phyloP scores from a whole-genome alignment of 208 protist species.

The Leptomonas pyrrhocoris region DNA sequence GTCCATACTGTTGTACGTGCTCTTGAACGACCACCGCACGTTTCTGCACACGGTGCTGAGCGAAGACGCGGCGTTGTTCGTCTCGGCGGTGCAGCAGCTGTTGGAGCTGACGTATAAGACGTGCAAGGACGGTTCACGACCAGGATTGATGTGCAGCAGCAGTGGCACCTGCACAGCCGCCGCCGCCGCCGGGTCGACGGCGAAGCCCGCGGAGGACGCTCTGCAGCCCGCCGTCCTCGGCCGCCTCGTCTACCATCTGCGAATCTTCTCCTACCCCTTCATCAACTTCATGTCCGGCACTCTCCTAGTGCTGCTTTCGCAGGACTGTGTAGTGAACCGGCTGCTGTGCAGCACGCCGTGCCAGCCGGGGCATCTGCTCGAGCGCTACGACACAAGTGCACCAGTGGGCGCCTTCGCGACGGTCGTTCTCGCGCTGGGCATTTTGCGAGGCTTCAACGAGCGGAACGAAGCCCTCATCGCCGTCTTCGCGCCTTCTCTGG shows the following conservation, averaged over 20 bases:
- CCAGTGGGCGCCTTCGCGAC: conserved; percentile 48
- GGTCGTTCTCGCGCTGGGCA: conserved; percentile 48
- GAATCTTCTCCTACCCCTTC: conserved; percentile 71
- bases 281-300: conserved; percentile 83
- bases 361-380: conserved; percentile 36
- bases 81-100: conserved; percentile 50
- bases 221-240: conserved; percentile 34
- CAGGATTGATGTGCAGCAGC: not conserved
- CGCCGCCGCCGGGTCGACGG: not conserved
- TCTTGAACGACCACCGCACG: conserved; percentile 70
- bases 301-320: conserved; percentile 75
- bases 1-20: conserved; percentile 71
- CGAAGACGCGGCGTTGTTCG: conserved; percentile 36
- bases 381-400: conserved; percentile 21
- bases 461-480: conserved; percentile 66
- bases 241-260: conserved; percentile 41
- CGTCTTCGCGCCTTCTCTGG: conserved; percentile 67
- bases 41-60: conserved; percentile 56
- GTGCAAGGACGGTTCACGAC: conserved; percentile 14
- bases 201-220: conserved; percentile 26
- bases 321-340: conserved; percentile 68
- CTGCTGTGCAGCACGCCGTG: conserved; percentile 48
- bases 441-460: conserved; percentile 65
- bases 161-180: not conserved
- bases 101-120: conserved; percentile 52